Evolutionary conservation across 2,329 filamentous ascomycete genomes (phyloP).

Genomic region (Colletotrichum gigasporum): DNA sequence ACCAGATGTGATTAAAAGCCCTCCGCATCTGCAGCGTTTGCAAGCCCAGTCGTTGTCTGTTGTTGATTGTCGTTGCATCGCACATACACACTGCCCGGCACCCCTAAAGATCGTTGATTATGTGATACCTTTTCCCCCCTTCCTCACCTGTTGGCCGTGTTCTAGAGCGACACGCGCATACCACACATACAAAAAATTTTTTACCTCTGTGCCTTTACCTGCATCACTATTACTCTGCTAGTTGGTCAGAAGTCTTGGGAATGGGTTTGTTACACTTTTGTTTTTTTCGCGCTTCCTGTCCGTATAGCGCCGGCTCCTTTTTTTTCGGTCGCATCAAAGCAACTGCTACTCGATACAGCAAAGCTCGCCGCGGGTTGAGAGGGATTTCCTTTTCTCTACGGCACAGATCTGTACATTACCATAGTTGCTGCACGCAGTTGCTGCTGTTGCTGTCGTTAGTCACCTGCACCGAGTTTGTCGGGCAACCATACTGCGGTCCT

Average conservation of each 20-base stretch:
- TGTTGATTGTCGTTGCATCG: slow-evolving; percentile 36
- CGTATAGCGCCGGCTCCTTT: slow-evolving; percentile 30
- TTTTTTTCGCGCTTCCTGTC: slow-evolving; percentile 31
- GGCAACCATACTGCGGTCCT: slow-evolving; percentile 22
- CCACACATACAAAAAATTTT: slow-evolving; percentile 29
- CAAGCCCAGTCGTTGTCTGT: slow-evolving; percentile 29
- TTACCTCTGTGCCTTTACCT: slow-evolving; percentile 29
- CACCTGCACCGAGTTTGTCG: slow-evolving; percentile 28
- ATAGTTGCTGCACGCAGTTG: slow-evolving; percentile 54
- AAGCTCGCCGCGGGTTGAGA: slow-evolving; percentile 48
- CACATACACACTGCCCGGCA: slow-evolving; percentile 34
- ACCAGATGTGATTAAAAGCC: slow-evolving; percentile 79
- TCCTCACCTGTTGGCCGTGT: slow-evolving; percentile 28
- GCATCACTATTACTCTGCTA: slow-evolving; percentile 27
- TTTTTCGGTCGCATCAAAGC: slow-evolving; percentile 45
- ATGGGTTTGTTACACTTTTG: slow-evolving; percentile 42
- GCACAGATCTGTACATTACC: slow-evolving; percentile 66
- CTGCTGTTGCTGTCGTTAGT: slow-evolving; percentile 45
- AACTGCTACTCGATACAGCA: slow-evolving; percentile 47
- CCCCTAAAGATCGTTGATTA: slow-evolving; percentile 33
- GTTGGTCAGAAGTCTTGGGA: slow-evolving; percentile 37
- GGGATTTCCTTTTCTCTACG: slow-evolving; percentile 44
- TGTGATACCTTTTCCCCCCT: slow-evolving; percentile 44
- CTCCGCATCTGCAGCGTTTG: slow-evolving; percentile 50
- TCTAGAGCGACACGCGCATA: slow-evolving; percentile 31